A percentile compares a stretch with the other conserved stretches of the same genome.
These are phyloP conservation scores for Pseudogymnoascus sp. DNA, from an alignment of 2,329 filamentous ascomycete genomes.

Conservation along the genomic window DNA sequence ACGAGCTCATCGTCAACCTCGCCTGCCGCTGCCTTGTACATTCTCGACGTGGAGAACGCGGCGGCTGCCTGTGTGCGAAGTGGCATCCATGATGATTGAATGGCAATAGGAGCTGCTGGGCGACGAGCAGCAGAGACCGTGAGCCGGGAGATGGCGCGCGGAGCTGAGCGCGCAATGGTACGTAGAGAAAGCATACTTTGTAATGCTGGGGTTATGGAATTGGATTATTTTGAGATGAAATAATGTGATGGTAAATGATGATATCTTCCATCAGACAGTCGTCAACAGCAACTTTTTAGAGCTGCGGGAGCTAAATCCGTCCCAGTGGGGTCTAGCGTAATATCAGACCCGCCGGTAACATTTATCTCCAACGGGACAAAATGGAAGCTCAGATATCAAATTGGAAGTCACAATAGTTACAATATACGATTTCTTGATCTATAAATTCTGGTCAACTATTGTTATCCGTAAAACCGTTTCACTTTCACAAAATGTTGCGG, in stretches of 20 bases:
- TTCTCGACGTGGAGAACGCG: slow-evolving; percentile 32
- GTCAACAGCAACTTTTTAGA: slow-evolving; percentile 7
- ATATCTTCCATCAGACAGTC: neutral
- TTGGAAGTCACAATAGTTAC: neutral
- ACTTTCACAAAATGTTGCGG: neutral
- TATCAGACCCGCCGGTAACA: neutral
- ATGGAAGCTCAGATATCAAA: neutral
- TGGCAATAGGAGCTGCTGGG: slow-evolving; percentile 31
- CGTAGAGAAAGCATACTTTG: slow-evolving; percentile 61
- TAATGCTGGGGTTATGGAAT: slow-evolving; percentile 11
- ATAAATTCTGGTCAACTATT: neutral
- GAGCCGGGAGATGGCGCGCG: slow-evolving; percentile 53
- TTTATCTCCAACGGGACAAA: neutral
- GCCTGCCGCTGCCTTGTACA: slow-evolving; percentile 30
- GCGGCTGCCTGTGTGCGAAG: slow-evolving; percentile 21
- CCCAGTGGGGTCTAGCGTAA: slow-evolving; percentile 3
- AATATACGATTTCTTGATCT: neutral
- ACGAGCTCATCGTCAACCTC: slow-evolving; percentile 71
- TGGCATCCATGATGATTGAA: slow-evolving; percentile 24
- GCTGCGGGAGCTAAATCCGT: slow-evolving; percentile 5
- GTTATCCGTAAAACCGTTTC: neutral
- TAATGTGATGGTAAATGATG: slow-evolving; percentile 5
- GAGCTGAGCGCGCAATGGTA: slow-evolving; percentile 55
- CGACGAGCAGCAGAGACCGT: slow-evolving; percentile 42
- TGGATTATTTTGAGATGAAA: slow-evolving; percentile 12